Evolutionary conservation across 2,329 filamentous ascomycete species (phyloP).

Genomic region (Verticillium tricorpus): DNA sequence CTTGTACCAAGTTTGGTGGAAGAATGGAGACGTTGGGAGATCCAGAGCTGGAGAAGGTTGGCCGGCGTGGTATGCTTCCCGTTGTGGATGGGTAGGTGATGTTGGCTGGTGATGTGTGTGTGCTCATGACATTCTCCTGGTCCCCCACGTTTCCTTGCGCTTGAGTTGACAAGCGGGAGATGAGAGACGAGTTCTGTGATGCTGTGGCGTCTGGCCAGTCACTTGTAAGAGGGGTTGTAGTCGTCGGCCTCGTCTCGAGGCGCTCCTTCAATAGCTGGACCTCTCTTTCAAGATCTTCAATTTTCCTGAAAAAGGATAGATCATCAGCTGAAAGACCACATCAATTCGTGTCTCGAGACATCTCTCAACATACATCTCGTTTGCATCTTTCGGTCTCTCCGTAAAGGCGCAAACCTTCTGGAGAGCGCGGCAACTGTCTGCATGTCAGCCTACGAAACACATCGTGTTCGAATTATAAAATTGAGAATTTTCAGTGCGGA

Average conservation of each 20-base stretch:
- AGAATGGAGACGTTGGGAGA: neutral
- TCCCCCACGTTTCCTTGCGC: neutral
- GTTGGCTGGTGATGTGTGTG: neutral
- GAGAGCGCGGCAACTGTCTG: slow-evolving; percentile 15
- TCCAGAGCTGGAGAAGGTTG: neutral
- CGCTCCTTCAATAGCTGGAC: slow-evolving; percentile 9
- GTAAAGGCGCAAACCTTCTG: slow-evolving; percentile 17
- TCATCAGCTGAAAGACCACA: neutral
- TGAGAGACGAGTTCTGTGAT: neutral
- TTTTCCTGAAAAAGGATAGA: neutral
- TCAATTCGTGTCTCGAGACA: too few species aligned
- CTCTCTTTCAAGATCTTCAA: slow-evolving; percentile 9
- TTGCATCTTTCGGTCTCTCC: slow-evolving; percentile 16
- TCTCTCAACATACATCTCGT: slow-evolving; percentile 10
- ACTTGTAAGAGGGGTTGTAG: neutral
- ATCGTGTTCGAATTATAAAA: too few species aligned
- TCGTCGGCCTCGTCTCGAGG: neutral
- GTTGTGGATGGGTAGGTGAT: neutral
- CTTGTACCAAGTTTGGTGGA: neutral
- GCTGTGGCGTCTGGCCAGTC: neutral
- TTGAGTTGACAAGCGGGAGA: neutral
- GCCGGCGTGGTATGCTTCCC: neutral
- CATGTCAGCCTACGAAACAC: neutral
- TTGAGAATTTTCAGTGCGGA: too few species aligned
- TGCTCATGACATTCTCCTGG: neutral